Percentiles rank a stretch among this genome's conserved stretches.
Evolutionary conservation across 495 filamentous ascomycete species (phyloP).

Genomic region (Neurospora sp.): DNA sequence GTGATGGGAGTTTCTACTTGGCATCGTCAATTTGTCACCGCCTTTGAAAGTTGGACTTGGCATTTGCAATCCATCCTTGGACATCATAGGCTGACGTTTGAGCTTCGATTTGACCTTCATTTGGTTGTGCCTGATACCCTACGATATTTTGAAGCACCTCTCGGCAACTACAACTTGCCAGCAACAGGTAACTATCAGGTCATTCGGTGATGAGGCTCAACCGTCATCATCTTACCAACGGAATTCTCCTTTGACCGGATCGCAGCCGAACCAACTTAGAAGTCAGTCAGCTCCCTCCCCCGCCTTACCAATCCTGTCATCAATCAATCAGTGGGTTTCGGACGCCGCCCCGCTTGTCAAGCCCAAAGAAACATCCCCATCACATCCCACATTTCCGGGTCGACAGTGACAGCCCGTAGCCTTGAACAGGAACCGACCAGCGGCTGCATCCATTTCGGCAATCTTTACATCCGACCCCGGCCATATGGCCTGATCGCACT

Average conservation of each 20-base stretch:
- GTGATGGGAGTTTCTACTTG: not conserved
- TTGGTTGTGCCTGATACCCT: not conserved
- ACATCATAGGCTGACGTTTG: not conserved
- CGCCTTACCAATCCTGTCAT: not conserved
- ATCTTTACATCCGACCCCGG: slow-evolving; percentile 9
- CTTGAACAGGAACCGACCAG: not conserved
- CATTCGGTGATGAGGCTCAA: not conserved
- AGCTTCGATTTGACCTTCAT: not conserved
- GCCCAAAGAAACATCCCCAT: not conserved
- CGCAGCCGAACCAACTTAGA: not conserved
- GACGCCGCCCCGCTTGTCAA: not conserved
- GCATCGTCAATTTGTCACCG: not conserved
- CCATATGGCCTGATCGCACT: slow-evolving; percentile 19
- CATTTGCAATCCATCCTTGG: not conserved
- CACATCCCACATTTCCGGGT: not conserved
- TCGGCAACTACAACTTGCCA: not conserved
- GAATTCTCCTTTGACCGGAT: not conserved
- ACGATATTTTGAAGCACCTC: not conserved
- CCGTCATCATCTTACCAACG: not conserved
- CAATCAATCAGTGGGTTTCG: not conserved
- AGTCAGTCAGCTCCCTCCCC: not conserved
- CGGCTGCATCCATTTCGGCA: slow-evolving; percentile 9
- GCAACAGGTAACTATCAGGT: not conserved
- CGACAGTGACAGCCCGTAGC: not conserved
- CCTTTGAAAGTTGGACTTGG: not conserved